phyloP scores from a whole-genome alignment of 768 basidiomycete species.

The Terana coerulea region DNA sequence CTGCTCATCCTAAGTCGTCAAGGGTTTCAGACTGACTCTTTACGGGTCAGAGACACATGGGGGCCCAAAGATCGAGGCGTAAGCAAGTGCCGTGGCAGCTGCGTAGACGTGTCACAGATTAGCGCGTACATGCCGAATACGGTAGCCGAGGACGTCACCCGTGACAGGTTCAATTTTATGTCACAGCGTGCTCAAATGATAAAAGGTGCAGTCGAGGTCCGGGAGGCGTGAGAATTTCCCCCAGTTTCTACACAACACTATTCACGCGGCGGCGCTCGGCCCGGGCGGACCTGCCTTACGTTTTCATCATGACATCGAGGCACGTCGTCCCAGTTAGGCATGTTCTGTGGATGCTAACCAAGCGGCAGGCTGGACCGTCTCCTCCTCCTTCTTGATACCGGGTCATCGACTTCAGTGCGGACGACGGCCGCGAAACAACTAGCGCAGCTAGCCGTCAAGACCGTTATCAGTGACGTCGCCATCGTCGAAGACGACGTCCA shows the following conservation, averaged over 20 bases:
- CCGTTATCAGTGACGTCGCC: slow-evolving; percentile 79
- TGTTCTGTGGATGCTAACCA: slow-evolving; percentile 9
- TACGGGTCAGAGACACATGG: too few species aligned
- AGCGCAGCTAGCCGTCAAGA: slow-evolving; percentile 85
- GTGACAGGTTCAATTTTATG: slow-evolving; percentile 38
- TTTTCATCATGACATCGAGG: slow-evolving; percentile 76
- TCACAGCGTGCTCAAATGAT: slow-evolving; percentile 47
- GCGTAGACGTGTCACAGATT: slow-evolving; percentile 9
- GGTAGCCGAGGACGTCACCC: slow-evolving; percentile 21
- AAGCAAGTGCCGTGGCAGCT: too few species aligned
- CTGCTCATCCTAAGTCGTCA: too few species aligned
- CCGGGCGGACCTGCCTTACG: slow-evolving; percentile 46
- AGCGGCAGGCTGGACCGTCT: slow-evolving; percentile 86
- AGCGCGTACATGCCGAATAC: slow-evolving; percentile 17
- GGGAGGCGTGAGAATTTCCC: slow-evolving; percentile 38
- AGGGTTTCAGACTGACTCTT: too few species aligned
- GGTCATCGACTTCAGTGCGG: slow-evolving; percentile 85
- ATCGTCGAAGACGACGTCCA: slow-evolving; percentile 72
- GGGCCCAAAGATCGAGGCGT: too few species aligned
- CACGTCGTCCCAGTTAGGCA: slow-evolving; percentile 28
- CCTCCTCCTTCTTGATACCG: slow-evolving; percentile 91
- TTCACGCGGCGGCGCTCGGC: slow-evolving; percentile 43
- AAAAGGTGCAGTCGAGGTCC: slow-evolving; percentile 49
- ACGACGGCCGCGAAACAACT: slow-evolving; percentile 97
- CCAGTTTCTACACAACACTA: slow-evolving; percentile 39